A percentile compares a stretch with the other conserved stretches of the same genome.
Evolutionary conservation across 2,329 filamentous ascomycete species (phyloP).

Genomic region (Botrytis byssoidea): DNA sequence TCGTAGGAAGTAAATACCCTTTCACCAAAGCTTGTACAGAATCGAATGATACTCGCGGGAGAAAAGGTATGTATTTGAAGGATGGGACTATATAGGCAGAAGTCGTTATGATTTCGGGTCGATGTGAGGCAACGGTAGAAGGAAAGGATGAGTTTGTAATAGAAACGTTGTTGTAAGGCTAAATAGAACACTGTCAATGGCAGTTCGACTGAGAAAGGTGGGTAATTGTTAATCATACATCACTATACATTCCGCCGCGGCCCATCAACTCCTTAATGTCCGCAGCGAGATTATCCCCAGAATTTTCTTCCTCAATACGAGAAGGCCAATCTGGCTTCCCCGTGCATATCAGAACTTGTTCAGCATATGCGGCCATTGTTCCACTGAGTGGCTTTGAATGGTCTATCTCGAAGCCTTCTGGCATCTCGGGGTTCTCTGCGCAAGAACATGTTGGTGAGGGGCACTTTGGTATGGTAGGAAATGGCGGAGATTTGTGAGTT

Average conservation of each 20-base stretch:
- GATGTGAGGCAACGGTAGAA: constrained; percentile 44
- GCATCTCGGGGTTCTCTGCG: constrained; percentile 62
- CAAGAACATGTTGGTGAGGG: constrained; percentile 76
- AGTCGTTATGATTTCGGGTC: constrained; percentile 48
- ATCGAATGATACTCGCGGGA: constrained; percentile 61
- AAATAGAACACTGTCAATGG: constrained; percentile 19
- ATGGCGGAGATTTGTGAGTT: constrained; percentile 15
- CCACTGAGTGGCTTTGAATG: constrained; percentile 67
- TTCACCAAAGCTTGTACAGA: constrained; percentile 58
- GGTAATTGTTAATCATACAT: constrained; percentile 48
- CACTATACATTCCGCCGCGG: constrained; percentile 61
- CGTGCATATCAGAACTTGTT: constrained; percentile 83
- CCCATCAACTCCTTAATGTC: constrained; percentile 70
- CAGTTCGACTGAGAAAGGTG: constrained; percentile 20
- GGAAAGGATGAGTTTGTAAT: constrained; percentile 74
- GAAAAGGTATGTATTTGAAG: constrained; percentile 75
- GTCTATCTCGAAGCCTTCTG: constrained; percentile 72
- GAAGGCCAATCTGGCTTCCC: constrained; percentile 79
- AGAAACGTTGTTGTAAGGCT: constrained; percentile 83
- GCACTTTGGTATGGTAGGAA: constrained; percentile 48
- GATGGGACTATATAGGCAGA: constrained; percentile 78
- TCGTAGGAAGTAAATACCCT: constrained; percentile 63
- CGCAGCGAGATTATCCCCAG: constrained; percentile 63
- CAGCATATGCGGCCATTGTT: constrained; percentile 73
- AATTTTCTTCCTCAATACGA: constrained; percentile 78